A percentile compares a stretch with the other conserved stretches of the same genome.
Conservation (phyloP, 305 asterid species). For the Fraxinus floribunda region DNA sequence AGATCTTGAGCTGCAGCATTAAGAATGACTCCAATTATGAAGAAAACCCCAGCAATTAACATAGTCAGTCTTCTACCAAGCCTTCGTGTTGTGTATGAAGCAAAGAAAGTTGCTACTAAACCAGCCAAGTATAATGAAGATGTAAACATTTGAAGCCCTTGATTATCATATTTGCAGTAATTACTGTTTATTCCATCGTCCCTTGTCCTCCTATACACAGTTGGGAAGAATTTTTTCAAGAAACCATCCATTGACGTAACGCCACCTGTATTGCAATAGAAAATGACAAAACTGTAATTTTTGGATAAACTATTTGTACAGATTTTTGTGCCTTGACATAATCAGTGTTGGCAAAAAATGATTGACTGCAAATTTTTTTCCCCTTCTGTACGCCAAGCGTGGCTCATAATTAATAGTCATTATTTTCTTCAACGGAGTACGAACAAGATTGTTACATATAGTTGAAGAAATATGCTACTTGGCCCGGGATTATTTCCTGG, state of each 20-base stretch:
- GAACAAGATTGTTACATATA: background rate
- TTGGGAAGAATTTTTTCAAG: slow-evolving; percentile 77
- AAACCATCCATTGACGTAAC: slow-evolving; percentile 76
- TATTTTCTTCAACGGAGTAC: background rate
- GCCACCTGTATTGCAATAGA: slow-evolving; percentile 57
- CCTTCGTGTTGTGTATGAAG: slow-evolving; percentile 83
- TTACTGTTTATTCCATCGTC: slow-evolving; percentile 46
- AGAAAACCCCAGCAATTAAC: slow-evolving; percentile 82
- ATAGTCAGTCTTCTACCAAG: slow-evolving; percentile 70
- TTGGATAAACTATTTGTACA: no score
- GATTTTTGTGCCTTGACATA: no score
- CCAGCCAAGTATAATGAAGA: slow-evolving; percentile 87
- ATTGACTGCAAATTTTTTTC: no score
- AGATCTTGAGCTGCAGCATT: slow-evolving; percentile 83
- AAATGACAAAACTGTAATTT: no score
- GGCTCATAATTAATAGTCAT: background rate
- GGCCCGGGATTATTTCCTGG: no score
- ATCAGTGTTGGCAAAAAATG: no score
- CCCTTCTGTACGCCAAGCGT: no score
- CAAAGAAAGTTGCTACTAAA: slow-evolving; percentile 75
- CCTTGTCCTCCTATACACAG: slow-evolving; percentile 39
- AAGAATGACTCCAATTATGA: slow-evolving; percentile 55
- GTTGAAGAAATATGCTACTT: background rate
- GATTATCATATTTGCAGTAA: slow-evolving; percentile 89
- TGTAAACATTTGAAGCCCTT: slow-evolving; percentile 82